Conservation (phyloP, 1,284 basidiomycete species). For the Gastroboletus turbinatus region DNA sequence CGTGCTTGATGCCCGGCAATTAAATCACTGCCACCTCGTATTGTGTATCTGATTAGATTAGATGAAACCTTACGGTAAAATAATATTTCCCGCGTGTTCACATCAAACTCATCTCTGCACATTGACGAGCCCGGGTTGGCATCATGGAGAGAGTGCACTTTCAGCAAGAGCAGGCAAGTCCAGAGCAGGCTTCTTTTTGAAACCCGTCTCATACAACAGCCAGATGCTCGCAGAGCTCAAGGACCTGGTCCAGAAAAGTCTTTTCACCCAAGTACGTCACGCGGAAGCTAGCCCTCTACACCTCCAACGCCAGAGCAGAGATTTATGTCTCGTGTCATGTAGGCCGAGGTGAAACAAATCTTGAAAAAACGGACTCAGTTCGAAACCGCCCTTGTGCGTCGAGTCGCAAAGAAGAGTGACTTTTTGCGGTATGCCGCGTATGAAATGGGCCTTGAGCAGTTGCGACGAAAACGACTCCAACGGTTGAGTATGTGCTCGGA, state of each 20-base stretch:
- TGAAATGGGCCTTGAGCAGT: slow-evolving; percentile 85
- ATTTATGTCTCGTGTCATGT: not conserved
- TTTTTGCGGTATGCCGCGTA: slow-evolving; percentile 91
- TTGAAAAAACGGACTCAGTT: slow-evolving; percentile 83
- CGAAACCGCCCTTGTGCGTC: slow-evolving; percentile 82
- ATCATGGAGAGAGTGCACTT: slow-evolving; percentile 93
- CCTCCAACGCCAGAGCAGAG: not conserved
- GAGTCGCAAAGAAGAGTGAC: slow-evolving; percentile 84
- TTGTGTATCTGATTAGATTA: slow-evolving; percentile 18
- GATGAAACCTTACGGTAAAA: not conserved
- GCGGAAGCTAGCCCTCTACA: not conserved
- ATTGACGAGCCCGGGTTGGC: slow-evolving; percentile 1
- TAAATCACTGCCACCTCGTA: not conserved
- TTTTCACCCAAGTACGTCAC: slow-evolving; percentile 78
- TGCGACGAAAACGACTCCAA: slow-evolving; percentile 73
- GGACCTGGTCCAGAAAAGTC: slow-evolving; percentile 83
- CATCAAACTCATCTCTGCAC: not conserved
- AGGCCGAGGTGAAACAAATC: slow-evolving; percentile 77
- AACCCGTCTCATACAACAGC: slow-evolving; percentile 12
- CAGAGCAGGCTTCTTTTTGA: not conserved
- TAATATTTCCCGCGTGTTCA: not conserved
- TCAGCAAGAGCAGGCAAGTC: slow-evolving; percentile 81
- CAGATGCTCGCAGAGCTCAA: slow-evolving; percentile 95
- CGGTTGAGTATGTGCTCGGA: slow-evolving; percentile 61
- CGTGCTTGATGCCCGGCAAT: not conserved